Base-by-base conservation (phyloP, 768 basidiomycete species). In the Lactifluus pinguis region DNA sequence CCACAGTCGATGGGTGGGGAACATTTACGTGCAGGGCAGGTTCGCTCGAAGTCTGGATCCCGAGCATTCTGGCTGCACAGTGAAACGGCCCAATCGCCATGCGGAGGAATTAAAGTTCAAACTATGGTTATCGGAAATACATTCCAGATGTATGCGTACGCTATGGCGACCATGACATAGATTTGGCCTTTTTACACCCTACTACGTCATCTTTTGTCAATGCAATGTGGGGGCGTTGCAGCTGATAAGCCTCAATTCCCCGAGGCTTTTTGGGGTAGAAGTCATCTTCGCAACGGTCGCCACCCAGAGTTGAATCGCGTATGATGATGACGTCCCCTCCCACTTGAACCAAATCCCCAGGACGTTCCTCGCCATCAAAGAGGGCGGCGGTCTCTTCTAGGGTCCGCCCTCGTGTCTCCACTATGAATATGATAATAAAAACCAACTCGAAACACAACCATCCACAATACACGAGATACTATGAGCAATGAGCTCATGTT, bases 301-400 rank as follows among this genome's bases (percentile, higher is more conserved):
- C 7, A 34, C 34, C 5, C 11, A 7, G 38, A 1, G 15, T 41
- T 15, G 44, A 10, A 25, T 11, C 5, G 6, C n/a, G n/a, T 60
- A 71, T 67, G 6, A 75, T 74, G 30, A 81, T 79, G 0, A 79
- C 79, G 60, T 80, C 78, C 19, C 78, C 78, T 45, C 76, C 80
- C 69, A 76, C 76, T 38, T 75, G 72, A 17, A 73, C 68, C 49
- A 84, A 73, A 53, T 79, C 76, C 38, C 73, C 65, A 9, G 66
- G 60, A 41, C 60, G 74, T 30, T 79, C 73, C 51, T 83, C 80
- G 15, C 86, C 84, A 60, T 89, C 87, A 56, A 89, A 89, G 9
- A 89, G 71, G 6, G 80, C 81, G 0, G 86, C 81, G 0, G 87
- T 89, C 69, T 89, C 87, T 70, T 89, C 87, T 36, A 87, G 75